These are phyloP conservation scores for Cercospora janseana DNA, from an alignment of 2,329 filamentous ascomycete genomes.

Conservation along the genomic window DNA sequence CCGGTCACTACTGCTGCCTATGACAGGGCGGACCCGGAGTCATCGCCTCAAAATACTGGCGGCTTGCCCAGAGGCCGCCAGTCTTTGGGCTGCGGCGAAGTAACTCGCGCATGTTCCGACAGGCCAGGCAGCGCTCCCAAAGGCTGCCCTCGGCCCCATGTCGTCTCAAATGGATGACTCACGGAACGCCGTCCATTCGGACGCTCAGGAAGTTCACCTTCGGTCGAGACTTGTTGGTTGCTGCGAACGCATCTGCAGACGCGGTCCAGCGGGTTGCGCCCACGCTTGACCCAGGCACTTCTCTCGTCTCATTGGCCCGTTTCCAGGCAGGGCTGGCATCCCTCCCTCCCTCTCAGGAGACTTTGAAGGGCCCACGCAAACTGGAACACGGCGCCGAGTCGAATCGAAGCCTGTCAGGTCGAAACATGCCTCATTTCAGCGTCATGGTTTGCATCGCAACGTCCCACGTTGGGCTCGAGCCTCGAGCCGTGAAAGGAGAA, in stretches of 20 bases:
- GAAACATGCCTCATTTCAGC: conserved; percentile 15
- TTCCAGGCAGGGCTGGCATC: conserved; percentile 7
- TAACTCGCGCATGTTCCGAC: not conserved
- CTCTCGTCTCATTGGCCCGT: conserved; percentile 10
- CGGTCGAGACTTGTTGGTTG: not conserved
- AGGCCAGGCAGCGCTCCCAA: conserved; percentile 5
- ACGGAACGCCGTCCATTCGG: conserved; percentile 1
- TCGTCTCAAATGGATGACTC: conserved; percentile 3
- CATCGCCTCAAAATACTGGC: conserved; percentile 6
- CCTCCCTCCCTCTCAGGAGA: conserved; percentile 4
- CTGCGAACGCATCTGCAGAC: conserved; percentile 13
- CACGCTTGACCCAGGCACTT: conserved; percentile 13
- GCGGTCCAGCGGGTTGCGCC: conserved; percentile 9
- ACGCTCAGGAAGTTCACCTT: not conserved
- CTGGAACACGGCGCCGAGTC: not conserved
- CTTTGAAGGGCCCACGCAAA: conserved; percentile 1
- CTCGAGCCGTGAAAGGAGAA: conserved; percentile 15
- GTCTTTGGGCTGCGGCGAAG: conserved; percentile 4
- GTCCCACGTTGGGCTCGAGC: conserved; percentile 17
- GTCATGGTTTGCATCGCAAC: conserved; percentile 4
- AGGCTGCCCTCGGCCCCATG: not conserved
- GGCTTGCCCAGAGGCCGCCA: conserved; percentile 4
- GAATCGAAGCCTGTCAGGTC: conserved; percentile 7
- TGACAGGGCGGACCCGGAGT: conserved; percentile 2
- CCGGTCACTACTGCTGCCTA: conserved; percentile 1